phyloP scores from a whole-genome alignment of 1,284 basidiomycete genomes.

The Apiotrichum gracile region DNA sequence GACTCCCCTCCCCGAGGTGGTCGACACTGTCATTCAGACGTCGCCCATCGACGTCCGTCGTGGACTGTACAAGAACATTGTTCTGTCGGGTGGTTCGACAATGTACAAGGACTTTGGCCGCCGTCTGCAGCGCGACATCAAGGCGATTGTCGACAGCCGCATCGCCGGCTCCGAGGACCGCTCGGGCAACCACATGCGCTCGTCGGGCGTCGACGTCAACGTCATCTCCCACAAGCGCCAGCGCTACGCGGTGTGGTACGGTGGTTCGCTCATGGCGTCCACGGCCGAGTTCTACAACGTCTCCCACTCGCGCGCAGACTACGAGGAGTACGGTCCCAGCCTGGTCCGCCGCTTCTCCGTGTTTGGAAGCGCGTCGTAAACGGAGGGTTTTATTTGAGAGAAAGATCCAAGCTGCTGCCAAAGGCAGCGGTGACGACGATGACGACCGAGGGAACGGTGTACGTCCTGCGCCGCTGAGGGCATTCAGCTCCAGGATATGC shows the following conservation, averaged over 20 bases:
- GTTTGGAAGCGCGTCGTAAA: conserved; percentile 76
- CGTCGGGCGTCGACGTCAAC: conserved; percentile 89
- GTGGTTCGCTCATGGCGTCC: conserved; percentile 87
- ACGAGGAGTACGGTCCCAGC: conserved; percentile 93
- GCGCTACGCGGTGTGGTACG: conserved; percentile 98
- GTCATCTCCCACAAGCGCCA: conserved; percentile 99
- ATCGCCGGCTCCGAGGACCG: conserved; percentile 70
- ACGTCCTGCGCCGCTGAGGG: too few species aligned
- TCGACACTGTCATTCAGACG: conserved; percentile 92
- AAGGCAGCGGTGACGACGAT: not conserved
- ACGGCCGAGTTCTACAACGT: conserved; percentile 97
- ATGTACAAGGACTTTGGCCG: conserved; percentile 98
- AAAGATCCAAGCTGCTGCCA: not conserved
- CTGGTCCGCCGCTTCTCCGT: conserved; percentile 93
- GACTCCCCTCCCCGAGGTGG: conserved; percentile 92
- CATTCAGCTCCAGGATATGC: too few species aligned
- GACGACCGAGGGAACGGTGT: not conserved
- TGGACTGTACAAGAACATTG: conserved; percentile 96
- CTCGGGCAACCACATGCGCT: conserved; percentile 72
- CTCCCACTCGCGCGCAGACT: conserved; percentile 94
- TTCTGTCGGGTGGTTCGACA: conserved; percentile 88
- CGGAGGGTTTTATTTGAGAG: too few species aligned
- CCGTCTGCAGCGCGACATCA: conserved; percentile 89
- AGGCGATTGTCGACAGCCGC: conserved; percentile 85
- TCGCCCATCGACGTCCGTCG: conserved; percentile 93